Base-by-base conservation (phyloP, 208 protist genomes). In the Trypanosoma platydactyli region DNA sequence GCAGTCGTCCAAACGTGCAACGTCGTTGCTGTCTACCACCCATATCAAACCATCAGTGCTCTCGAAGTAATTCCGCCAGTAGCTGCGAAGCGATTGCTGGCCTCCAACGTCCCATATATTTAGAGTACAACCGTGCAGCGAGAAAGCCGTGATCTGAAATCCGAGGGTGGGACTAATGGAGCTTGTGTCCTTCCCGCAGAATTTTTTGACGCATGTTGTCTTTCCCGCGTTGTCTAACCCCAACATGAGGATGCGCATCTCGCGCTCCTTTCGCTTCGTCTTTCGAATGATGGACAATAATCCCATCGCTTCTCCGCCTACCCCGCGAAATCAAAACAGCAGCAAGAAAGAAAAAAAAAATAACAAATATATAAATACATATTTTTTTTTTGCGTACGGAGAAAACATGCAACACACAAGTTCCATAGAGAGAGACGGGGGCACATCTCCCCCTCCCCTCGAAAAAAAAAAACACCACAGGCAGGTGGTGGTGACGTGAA, bases 81-180 rank as follows among this genome's bases (percentile, higher is more conserved):
- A 99, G 15, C 96, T 97, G 25, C 99, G 91, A n/a, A 99, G 80
- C 13, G 97, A 97, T 67, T 98, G 95, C 86, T 99, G 99, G n/a
- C 99, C 99, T 25, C 99, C 99, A 22, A 99, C 95, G 84, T 99
- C 99, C 98, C 99, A 99, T 40, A 99, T 88, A 70, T 99, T 99
- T 29, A 99, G 72, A 55, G 95, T 98, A 87, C 96, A 99, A 12
- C 90, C 94, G 18, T 92, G 55, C 64, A 98, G 98, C 55, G 97
- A 93, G 30, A 99, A 84, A 11, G 98, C 98, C 30, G 98, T 97
- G 64, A 99, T 99, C 75, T 99, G 99, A 76, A 99, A 99, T 12
- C 99, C 99, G 1, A 99, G 69, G 5, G 99, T 99, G 0, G 99
- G 98, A 50, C 88, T 95, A 64, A 99, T 99, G 6, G 79, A 90